phyloP scores from a whole-genome alignment of 306 rosid genomes.

The Luffa acutangula region DNA sequence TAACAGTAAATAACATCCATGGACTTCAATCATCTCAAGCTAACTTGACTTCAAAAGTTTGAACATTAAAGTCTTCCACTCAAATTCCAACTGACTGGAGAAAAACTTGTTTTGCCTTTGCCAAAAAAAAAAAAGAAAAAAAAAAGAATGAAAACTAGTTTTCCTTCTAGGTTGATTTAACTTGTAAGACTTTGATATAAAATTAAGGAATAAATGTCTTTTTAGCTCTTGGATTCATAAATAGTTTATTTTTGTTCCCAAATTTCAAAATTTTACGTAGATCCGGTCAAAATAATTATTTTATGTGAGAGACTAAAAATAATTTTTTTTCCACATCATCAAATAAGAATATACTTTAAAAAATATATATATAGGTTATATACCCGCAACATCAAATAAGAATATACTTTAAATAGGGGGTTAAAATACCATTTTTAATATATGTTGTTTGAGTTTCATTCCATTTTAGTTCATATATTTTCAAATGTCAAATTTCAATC shows the following conservation, averaged over 20 bases:
- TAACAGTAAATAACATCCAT: neutral
- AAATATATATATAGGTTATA: no score
- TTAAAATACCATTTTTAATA: no score
- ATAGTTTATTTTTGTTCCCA: neutral
- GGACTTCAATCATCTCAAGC: neutral
- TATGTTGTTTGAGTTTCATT: no score
- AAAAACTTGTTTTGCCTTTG: neutral
- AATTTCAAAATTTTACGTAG: neutral
- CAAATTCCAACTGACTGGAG: neutral
- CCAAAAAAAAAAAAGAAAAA: neutral
- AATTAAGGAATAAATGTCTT: neutral
- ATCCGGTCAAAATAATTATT: neutral
- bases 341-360: neutral
- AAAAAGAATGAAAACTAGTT: neutral
- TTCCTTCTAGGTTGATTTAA: neutral
- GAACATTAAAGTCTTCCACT: neutral
- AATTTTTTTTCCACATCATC: neutral
- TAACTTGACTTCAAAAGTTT: neutral
- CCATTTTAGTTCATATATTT: no score
- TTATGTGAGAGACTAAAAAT: neutral
- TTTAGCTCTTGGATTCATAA: neutral
- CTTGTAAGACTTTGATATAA: neutral
- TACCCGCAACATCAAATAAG: no score
- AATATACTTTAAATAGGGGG: no score
- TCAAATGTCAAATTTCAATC: no score